Base-by-base conservation (phyloP, 345 rosid species). In the Eucalyptus microcorys region DNA sequence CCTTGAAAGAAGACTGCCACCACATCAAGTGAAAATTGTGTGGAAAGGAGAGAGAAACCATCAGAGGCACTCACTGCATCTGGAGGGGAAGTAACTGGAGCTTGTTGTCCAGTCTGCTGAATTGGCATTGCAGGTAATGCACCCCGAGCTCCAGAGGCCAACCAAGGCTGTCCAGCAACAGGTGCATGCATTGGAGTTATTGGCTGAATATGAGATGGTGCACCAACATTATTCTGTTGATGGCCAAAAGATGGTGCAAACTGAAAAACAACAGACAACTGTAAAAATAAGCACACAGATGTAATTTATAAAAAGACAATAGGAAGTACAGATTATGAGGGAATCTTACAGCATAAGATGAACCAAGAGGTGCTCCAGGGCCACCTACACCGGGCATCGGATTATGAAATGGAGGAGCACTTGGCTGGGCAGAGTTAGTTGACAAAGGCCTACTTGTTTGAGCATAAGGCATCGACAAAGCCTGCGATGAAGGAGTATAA, bases 231-330 rank as follows among this genome's bases (percentile, higher is more conserved):
- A 88, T 89, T 92, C 89, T 94, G 99, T 81, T 93, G 95, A 89
- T 93, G 97, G 83, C 95, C 96, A 92, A 91, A 96, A 68, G 98
- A 87, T 59, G 95, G 97, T 19, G 81, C 91, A 92, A 90, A 95
- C 99, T 96, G 90, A 87, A 89, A 92, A 76, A 81, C 85, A 50
- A 87, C 83, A 91, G 43, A 8, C 49, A 87, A 90, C 47, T 21
- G 64, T 55, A 47, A 86, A 89, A 91, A 64, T 47, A 86, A 85
- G 89, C 85, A 86, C 86, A 49, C 88, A 87, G 76, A 26, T 14
- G 85, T 80, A 87, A 87, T 79, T 64, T 76, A 40, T 49, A 80
- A 14, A 47, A 86, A 88, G 53, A 22, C 27, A 76, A 7, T 89
- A 88, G 80, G 66, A 88, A 22, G 88, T n/a, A 55, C 81, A 91